phyloP scores from a whole-genome alignment of 768 basidiomycete genomes.

The Strobilomyces dryophilus region DNA sequence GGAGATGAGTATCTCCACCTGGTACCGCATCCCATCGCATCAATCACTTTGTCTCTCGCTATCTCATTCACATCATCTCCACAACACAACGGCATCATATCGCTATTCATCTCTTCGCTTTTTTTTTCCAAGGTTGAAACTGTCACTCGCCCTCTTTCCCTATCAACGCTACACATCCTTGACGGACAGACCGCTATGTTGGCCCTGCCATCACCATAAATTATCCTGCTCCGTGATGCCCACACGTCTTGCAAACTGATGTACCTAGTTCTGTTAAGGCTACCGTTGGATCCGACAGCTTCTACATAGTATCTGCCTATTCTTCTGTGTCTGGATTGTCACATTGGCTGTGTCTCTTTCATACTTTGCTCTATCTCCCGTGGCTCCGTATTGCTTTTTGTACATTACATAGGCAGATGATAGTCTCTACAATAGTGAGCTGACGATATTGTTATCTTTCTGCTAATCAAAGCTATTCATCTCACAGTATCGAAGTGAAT shows the following conservation, averaged over 20 bases:
- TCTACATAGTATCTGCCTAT: conserved; percentile 12
- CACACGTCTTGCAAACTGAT: conserved; percentile 9
- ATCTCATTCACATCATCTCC: conserved; percentile 25
- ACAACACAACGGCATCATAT: conserved; percentile 28
- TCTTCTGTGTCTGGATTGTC: conserved; percentile 15
- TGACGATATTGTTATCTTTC: conserved; percentile 59
- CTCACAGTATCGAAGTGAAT: conserved; percentile 10
- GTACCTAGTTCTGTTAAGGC: conserved; percentile 5
- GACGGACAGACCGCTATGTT: conserved; percentile 20
- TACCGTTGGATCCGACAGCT: conserved; percentile 12
- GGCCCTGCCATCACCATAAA: conserved; percentile 11
- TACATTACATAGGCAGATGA: conserved; percentile 43
- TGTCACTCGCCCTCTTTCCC: conserved; percentile 8
- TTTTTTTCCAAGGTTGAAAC: conserved; percentile 14
- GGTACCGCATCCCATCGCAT: conserved; percentile 26
- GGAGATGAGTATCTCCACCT: conserved; percentile 21
- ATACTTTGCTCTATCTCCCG: conserved; percentile 23
- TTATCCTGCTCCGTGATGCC: conserved; percentile 14
- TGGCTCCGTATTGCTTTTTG: conserved; percentile 24
- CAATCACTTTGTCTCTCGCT: conserved; percentile 18
- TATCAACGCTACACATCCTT: conserved; percentile 17
- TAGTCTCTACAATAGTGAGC: conserved; percentile 50
- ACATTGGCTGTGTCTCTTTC: conserved; percentile 11
- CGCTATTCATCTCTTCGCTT: conserved; percentile 16
- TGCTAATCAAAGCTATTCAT: conserved; percentile 48